Evolutionary conservation across 768 basidiomycete species (phyloP).

Genomic region (Leccinum longicurvipes): DNA sequence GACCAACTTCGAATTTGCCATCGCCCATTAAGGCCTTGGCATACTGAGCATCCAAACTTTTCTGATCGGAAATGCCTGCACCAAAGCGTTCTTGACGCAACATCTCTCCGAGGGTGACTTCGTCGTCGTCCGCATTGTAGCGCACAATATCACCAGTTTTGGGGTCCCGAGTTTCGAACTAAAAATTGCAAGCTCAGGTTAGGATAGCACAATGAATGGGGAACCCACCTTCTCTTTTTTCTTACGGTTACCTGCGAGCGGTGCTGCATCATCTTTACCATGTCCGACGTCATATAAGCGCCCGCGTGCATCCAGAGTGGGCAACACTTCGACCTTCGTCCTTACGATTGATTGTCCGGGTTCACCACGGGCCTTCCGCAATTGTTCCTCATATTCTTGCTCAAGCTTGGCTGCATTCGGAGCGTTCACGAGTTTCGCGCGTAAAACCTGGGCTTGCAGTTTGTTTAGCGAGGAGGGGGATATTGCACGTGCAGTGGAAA

Average conservation of each 20-base stretch:
- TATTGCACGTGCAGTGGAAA: conserved; percentile 43
- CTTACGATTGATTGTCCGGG: conserved; percentile 39
- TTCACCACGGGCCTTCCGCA: conserved; percentile 46
- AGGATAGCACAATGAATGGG: not conserved
- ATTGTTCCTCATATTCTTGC: conserved; percentile 77
- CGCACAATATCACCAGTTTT: conserved; percentile 89
- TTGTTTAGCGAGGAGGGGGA: conserved; percentile 84
- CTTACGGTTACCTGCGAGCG: conserved; percentile 66
- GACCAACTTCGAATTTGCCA: conserved; percentile 74
- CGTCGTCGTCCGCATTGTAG: conserved; percentile 89
- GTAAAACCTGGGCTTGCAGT: conserved; percentile 88
- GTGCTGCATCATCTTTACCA: conserved; percentile 55
- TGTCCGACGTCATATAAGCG: conserved; percentile 88
- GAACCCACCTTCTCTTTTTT: conserved; percentile 66
- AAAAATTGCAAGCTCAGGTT: not conserved
- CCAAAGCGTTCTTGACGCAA: conserved; percentile 89
- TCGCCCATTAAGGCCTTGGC: conserved; percentile 87
- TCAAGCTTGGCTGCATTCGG: conserved; percentile 76
- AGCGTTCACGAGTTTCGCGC: conserved; percentile 84
- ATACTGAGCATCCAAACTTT: conserved; percentile 86
- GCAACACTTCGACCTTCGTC: conserved; percentile 77
- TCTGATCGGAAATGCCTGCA: conserved; percentile 87
- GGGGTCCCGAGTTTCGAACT: conserved; percentile 87
- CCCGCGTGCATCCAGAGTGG: conserved; percentile 82
- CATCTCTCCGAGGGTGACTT: conserved; percentile 82